These are phyloP conservation scores for Pleurotus djamor DNA, from an alignment of 768 basidiomycete genomes.

Conservation along the genomic window DNA sequence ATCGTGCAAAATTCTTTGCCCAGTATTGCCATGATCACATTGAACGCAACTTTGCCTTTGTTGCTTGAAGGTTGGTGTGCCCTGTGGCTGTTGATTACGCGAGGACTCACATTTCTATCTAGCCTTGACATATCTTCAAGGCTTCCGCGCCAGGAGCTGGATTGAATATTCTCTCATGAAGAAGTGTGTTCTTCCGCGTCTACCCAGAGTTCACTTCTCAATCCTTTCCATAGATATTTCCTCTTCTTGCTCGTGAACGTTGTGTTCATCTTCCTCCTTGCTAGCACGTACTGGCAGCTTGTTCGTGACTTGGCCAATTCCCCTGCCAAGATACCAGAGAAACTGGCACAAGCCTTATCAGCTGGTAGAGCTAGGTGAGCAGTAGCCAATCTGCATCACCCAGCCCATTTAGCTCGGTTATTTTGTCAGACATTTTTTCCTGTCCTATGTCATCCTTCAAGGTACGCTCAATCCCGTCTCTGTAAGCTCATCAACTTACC, in stretches of 20 bases:
- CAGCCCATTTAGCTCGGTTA: conserved; percentile 1
- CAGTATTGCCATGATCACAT: conserved; percentile 82
- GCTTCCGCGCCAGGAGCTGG: conserved; percentile 86
- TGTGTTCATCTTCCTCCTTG: conserved; percentile 91
- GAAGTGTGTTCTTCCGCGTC: conserved; percentile 55
- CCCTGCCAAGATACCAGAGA: conserved; percentile 92
- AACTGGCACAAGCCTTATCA: conserved; percentile 81
- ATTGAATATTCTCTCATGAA: conserved; percentile 90
- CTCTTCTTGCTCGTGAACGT: conserved; percentile 91
- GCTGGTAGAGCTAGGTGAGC: conserved; percentile 67
- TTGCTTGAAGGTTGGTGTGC: conserved; percentile 70
- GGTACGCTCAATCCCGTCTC: conserved; percentile 32
- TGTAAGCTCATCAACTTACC: neutral
- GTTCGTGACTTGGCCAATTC: conserved; percentile 90
- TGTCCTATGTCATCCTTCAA: conserved; percentile 84
- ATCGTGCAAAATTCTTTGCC: conserved; percentile 96
- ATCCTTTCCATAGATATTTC: conserved; percentile 66
- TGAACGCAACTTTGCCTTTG: conserved; percentile 90
- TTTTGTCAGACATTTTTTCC: conserved; percentile 66
- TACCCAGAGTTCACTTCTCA: neutral
- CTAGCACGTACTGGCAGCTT: conserved; percentile 90
- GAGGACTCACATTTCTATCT: conserved; percentile 5
- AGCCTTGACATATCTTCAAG: conserved; percentile 87
- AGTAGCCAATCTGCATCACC: conserved; percentile 9
- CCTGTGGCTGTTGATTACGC: neutral